Base-by-base conservation (phyloP, 2,329 filamentous ascomycete species). In the Pseudofabraea citricarpa region DNA sequence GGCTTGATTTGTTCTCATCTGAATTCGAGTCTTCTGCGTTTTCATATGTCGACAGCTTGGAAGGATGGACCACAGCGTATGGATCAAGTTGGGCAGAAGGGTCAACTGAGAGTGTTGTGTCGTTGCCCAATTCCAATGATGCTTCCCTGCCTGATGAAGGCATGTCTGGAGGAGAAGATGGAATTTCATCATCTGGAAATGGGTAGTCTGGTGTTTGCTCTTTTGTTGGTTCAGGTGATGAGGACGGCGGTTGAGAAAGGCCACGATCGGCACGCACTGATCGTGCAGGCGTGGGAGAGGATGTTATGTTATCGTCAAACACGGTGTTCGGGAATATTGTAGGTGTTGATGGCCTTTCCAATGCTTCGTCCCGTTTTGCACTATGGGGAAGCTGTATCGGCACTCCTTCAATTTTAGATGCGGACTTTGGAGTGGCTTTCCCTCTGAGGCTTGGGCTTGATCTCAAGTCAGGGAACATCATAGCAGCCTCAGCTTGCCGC, bases 401-500 rank as follows among this genome's bases (percentile, higher is more conserved):
- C 19, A 15, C 26, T n/a, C 19, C 72, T 73, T n/a, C 77, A 71
- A 35, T 75, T 68, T 43, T 72, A 72, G 1, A 61, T 62, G 5
- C 60, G 59, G 33, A 62, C 58, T 2, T 27, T 27, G 8, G 53
- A 44, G 27, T 48, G 33, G 22, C 22, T 21, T 42, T 52, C 2
- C 41, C 36, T 27, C 53, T 50, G 23, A 73, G 68, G 49, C 74
- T 83, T 23, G 73, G 68, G 49, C 74, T 83, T 2, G 81, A 83
- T 22, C 72, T 72, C 20, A 90, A 71, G 16, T 83, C 78, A 1
- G 84, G 73, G 53, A 90, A 91, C 49, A 91, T 69, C 0, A 73
- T 73, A 5, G 78, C 75, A 19, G 75, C 77, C 50, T 85, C 80
- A 7, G 64, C 64, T 59, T 94, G 88, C 39, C 84, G 75, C 54